Base-by-base conservation (phyloP, 116 monocot species). In the Papilionanthe hybrid region DNA sequence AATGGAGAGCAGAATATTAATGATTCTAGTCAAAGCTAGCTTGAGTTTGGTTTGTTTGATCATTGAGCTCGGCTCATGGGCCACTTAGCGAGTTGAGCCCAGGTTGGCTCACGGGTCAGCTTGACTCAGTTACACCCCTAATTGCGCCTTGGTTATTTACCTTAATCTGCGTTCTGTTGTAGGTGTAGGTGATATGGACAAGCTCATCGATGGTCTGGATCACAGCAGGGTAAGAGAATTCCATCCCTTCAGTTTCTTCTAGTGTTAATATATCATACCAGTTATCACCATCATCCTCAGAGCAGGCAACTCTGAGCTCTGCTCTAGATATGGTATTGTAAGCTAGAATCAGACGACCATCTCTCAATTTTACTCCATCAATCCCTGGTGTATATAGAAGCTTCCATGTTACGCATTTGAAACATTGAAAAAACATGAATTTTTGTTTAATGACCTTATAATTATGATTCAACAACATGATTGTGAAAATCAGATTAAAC, bases 101-200 rank as follows among this genome's bases (percentile, higher is more conserved):
- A 4, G 37, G 37, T 37, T 37, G 37, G 37, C 37, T 37, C 37
- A 37, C 37, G 37, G 0, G 37, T 37, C 1, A 4, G 37, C 37
- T 37, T 37, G 37, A 37, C 37, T 37, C 37, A 2, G 37, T 37
- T 37, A 37, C 37, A 37, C 37, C 37, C 37, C 37, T 37, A 1
- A 37, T 37, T 32, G 69, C 3, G 30, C 41, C 29, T n/a, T 17
- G 41, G 19, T 73, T 20, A 72, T 3, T 37, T 72, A 97, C 94
- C 94, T 97, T 97, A 72, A 97, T 94, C 81, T 97, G 97, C 55
- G 87, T 91, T 79, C 94, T 89, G 83, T 97, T 94, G 83, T 97
- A 98, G 28, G 98, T 98, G 86, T 94, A 98, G 2, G 94, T 98
- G 29, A 94, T 49, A 68, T 94, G 98, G 50, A 98, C 47, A 9